Evolutionary conservation across 257 asterid species (phyloP).

Genomic region (Nicotiana paniculata): DNA sequence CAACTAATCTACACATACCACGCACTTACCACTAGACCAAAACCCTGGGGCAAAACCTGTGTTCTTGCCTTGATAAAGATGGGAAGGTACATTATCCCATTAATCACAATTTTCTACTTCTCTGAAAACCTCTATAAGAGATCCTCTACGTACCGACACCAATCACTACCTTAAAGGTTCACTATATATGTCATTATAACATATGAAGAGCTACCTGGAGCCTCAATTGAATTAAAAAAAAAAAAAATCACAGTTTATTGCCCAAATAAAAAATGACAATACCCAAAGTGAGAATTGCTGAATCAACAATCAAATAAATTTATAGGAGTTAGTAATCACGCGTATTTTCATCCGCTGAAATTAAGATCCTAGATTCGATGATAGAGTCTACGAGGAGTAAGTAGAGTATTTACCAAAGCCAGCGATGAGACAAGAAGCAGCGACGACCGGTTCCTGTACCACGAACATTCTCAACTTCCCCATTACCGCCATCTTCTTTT

Average conservation of each 20-base stretch:
- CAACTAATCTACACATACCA: too few relatives aligned
- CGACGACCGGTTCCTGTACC: slow-evolving; percentile 79
- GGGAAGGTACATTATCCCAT: not conserved
- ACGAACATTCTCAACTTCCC: slow-evolving; percentile 67
- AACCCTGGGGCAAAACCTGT: too few relatives aligned
- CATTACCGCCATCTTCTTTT: slow-evolving; percentile 61
- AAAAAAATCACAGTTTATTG: not conserved
- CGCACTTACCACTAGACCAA: too few relatives aligned
- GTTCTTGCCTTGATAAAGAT: not conserved
- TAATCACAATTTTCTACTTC: not conserved
- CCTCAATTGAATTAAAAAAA: not conserved
- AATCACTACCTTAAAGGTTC: not conserved
- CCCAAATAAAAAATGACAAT: not conserved
- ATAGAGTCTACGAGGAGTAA: not conserved
- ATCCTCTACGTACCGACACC: not conserved
- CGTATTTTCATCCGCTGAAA: not conserved
- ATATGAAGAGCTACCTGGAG: not conserved
- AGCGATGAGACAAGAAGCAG: slow-evolving; percentile 82
- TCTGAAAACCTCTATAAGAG: not conserved
- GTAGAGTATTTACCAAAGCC: slow-evolving; percentile 52
- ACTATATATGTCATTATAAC: not conserved
- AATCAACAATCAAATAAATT: not conserved
- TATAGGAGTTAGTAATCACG: not conserved
- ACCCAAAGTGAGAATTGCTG: not conserved
- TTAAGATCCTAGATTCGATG: not conserved